These are phyloP conservation scores for Eucalyptus decipiens DNA, from an alignment of 345 rosid genomes.

Conservation along the genomic window DNA sequence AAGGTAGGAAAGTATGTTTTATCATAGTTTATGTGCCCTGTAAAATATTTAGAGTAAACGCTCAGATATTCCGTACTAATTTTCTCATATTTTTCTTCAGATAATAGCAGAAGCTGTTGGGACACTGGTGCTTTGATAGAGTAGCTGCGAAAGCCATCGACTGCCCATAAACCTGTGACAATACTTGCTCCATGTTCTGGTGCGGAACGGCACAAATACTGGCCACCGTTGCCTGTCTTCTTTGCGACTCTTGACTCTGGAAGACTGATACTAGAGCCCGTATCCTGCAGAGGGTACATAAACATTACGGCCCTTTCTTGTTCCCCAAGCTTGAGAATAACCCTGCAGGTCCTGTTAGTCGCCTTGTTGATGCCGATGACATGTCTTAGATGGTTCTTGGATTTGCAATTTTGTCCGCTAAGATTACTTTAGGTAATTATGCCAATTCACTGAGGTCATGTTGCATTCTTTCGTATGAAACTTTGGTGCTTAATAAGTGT, in stretches of 20 bases:
- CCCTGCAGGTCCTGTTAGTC: background rate
- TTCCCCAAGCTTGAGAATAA: background rate
- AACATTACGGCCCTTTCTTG: background rate
- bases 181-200: background rate
- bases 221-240: background rate
- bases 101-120: constrained; percentile 61
- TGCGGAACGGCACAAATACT: background rate
- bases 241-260: background rate
- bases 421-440: background rate
- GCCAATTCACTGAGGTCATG: background rate
- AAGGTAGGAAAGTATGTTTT: constrained; percentile 45
- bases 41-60: background rate
- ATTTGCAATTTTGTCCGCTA: background rate
- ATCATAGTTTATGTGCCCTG: background rate
- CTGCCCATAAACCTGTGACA: constrained; percentile 75
- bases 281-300: background rate
- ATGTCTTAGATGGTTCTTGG: background rate
- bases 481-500: background rate
- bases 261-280: background rate
- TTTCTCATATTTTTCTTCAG: constrained; percentile 16
- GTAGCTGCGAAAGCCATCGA: constrained; percentile 34
- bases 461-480: background rate
- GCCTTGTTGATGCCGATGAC: background rate
- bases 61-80: background rate
- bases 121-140: constrained; percentile 79